Base-by-base conservation (phyloP, 352 stramenopile species). In the Pythium phragmiticola region DNA sequence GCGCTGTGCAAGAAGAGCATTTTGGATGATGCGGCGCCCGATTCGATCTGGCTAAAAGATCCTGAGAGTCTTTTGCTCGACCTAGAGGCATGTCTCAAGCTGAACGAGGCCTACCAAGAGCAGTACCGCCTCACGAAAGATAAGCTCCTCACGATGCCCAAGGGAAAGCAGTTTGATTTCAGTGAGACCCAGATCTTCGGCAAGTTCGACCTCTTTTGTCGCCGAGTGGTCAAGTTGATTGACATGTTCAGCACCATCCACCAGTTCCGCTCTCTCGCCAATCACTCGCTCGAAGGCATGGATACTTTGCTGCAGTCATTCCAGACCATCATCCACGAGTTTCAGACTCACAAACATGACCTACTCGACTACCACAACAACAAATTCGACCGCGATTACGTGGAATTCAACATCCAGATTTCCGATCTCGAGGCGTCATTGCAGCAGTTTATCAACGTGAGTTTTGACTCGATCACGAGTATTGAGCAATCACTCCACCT, bases 171-270 rank as follows among this genome's bases (percentile, higher is more conserved):
- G 65, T 99, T 99, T 67, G 95, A 99, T 73, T 99, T 99, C 74
- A 98, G 98, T 69, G 96, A 99, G 72, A 98, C 98, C 80, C 96
- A 98, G 71, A 98, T 99, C 59, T 99, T 99, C 74, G 96, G 97
- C 60, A 98, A 99, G 66, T 99, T 99, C 65, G 96, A 99, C 64
- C 75, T 99, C 4, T 99, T 99, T 66, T 99, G 95, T 70, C 79
- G 97, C 7, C 92, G 97, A 39, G 88, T 99, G 11, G 97, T 98
- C 74, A 99, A 99, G 73, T 82, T 99, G 39, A 99, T 99, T 63
- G 97, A 99, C 66, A 98, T 99, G 96, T 99, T 99, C 70, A 98
- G 87, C 52, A 99, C 97, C 7, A 98, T 99, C 62, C 94, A 99
- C 66, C 95, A 98, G 75, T 98, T 98, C 58, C 92, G 87, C 33